Evolutionary conservation across 805 yeast species (phyloP), one percentile per base, ranked within the genome.

Genomic region (Hanseniaspora vineae): DNA sequence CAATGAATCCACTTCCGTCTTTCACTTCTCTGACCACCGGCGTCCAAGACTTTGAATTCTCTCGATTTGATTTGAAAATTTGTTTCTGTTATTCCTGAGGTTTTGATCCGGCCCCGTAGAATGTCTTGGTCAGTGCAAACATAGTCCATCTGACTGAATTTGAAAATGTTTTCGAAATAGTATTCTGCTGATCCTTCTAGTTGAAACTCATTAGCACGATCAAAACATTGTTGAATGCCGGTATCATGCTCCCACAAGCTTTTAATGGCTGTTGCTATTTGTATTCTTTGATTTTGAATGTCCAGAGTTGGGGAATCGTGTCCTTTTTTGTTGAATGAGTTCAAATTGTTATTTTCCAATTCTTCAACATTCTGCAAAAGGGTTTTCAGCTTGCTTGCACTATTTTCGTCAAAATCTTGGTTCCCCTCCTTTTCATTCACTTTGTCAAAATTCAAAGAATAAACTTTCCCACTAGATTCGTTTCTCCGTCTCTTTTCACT

Each of bases 21-120:
- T 62, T 89, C 97, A 18, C 86, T 78, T 51, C 96, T 68, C 66
- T 89, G 97, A 1, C 98, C 98, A 46, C 98, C 98, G 3, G 96
- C 97, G 70, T 92, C 98, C 42, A 88, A 67, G 40, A 92, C 85
- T 57, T 78, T 80, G 61, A 89, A 81, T 53, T 72, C 76, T 44
- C 78, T 73, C 2, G 77, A 72, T 10, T 78, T 77, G 51, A 90
- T 77, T 48, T 72, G 71, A 66, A 92, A 89, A 47, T 72, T 75
- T 6, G 92, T 83, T 62, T 90, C 96, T 1, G 94, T 84, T 46
- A 92, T 87, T 2, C 98, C 98, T 0, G 97, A 89, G 13, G 98
- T 90, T 66, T 90, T 89, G 57, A 92, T 85, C 35, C 98, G 72
- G 3, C 96, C 97, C 56, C 77, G 81, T 54, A 92, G 67, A 48